phyloP scores from a whole-genome alignment of 2,329 filamentous ascomycete species.

The Pseudopyricularia cyperi region DNA sequence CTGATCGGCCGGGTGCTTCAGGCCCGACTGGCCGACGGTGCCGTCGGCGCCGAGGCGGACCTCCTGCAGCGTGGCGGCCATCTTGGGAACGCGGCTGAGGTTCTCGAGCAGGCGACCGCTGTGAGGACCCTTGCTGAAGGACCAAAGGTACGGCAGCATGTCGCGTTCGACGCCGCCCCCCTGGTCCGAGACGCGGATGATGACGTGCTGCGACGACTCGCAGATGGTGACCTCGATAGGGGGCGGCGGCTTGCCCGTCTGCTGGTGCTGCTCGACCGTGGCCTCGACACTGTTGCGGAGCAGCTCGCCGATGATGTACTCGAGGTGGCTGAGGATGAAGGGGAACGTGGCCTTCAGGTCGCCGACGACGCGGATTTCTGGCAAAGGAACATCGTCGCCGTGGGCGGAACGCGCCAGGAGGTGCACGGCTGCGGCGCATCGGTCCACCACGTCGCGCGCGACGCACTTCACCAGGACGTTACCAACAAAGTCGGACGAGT shows the following conservation, averaged over 20 bases:
- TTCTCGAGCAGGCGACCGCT: slow-evolving; percentile 70
- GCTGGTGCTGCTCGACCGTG: slow-evolving; percentile 48
- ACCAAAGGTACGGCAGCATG: slow-evolving; percentile 84
- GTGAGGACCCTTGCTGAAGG: slow-evolving; percentile 85
- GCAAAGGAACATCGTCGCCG: slow-evolving; percentile 56
- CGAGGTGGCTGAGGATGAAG: slow-evolving; percentile 88
- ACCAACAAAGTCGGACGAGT: slow-evolving; percentile 72
- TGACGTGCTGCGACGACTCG: slow-evolving; percentile 87
- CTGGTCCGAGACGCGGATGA: slow-evolving; percentile 89
- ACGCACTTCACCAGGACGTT: slow-evolving; percentile 92
- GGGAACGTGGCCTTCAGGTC: slow-evolving; percentile 86
- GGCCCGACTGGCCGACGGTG: slow-evolving; percentile 4
- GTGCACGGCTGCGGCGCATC: slow-evolving; percentile 65
- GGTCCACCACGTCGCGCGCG: slow-evolving; percentile 75
- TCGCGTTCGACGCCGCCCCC: slow-evolving; percentile 83
- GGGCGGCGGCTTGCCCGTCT: slow-evolving; percentile 34
- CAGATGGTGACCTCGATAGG: slow-evolving; percentile 92
- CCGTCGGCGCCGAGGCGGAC: slow-evolving; percentile 36
- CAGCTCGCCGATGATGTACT: slow-evolving; percentile 94
- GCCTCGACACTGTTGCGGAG: slow-evolving; percentile 91
- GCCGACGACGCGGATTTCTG: slow-evolving; percentile 70
- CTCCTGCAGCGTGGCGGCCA: slow-evolving; percentile 91
- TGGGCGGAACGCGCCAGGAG: slow-evolving; percentile 65
- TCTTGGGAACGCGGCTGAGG: slow-evolving; percentile 71
- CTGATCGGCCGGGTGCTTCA: slow-evolving; percentile 20